phyloP scores from a whole-genome alignment of 768 basidiomycete species.

The Suillus fuscotomentosus region DNA sequence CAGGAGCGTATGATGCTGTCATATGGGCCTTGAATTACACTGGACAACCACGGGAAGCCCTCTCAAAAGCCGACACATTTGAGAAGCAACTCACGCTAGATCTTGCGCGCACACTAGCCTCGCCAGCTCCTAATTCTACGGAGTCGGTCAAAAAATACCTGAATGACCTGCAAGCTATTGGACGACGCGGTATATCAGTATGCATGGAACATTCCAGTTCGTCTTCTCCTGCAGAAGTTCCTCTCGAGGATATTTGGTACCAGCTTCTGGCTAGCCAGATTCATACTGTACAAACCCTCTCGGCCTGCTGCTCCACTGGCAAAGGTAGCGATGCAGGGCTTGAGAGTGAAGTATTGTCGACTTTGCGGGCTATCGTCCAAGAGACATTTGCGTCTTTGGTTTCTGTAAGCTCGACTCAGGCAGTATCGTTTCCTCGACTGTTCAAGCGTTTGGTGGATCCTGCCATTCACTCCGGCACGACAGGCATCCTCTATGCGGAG shows the following conservation, averaged over 20 bases:
- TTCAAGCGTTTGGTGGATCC: constrained; percentile 91
- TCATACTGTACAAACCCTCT: constrained; percentile 69
- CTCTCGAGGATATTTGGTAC: constrained; percentile 88
- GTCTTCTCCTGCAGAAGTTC: constrained; percentile 37
- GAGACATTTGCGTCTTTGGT: constrained; percentile 82
- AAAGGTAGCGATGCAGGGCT: constrained; percentile 15
- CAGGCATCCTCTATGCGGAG: constrained; percentile 79
- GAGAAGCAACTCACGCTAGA: constrained; percentile 48
- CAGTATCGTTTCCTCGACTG: constrained; percentile 86
- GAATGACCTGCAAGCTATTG: constrained; percentile 55
- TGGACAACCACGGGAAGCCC: constrained; percentile 62
- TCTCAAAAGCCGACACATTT: constrained; percentile 63
- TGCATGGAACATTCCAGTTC: constrained; percentile 67
- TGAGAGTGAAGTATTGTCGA: constrained; percentile 40
- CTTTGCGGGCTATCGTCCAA: constrained; percentile 75
- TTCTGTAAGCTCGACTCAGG: constrained; percentile 74
- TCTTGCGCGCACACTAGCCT: constrained; percentile 40
- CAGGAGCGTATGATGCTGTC: constrained; percentile 69
- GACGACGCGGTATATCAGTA: constrained; percentile 59
- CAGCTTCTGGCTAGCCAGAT: constrained; percentile 81
- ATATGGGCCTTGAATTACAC: constrained; percentile 75
- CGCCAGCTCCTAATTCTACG: constrained; percentile 12
- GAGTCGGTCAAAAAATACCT: constrained; percentile 36
- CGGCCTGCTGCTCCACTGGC: constrained; percentile 36
- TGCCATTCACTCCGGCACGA: constrained; percentile 46